Evolutionary conservation across 345 rosid species (phyloP), one percentile per base, ranked within the genome.

Genomic region (Abelmoschus esculentus): DNA sequence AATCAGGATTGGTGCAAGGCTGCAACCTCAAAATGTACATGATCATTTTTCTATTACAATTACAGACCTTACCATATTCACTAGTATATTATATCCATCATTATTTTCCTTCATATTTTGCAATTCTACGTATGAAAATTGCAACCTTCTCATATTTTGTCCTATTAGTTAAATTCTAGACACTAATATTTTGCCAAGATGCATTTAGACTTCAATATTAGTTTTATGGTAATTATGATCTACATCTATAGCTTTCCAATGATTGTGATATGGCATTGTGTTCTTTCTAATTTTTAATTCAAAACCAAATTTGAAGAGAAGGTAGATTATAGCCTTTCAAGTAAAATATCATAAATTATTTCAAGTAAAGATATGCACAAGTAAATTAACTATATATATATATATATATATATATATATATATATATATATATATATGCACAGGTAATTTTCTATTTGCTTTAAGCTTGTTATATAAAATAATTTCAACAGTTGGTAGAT

Each of bases 1-100:
- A 93, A 68, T 93, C 98, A 57, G 95, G 93, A 84, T 89, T 93
- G 86, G 71, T 86, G 84, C 98, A 93, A 71, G 91, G 85, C 97
- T 93, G 85, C 69, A 67, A 28, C 61, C 61, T 38, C 54, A 44
- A 42, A 70, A 80, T 76, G 34, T 72, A 52, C 55, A 40, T 36
- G 6, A 46, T 18, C 53, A 36, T 19, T 9, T 55, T 55, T 55
- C 31, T 22, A 55, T 55, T 55, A 55, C 31, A 55, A 55, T 55
- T 19, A 55, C 13, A 55, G 10, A 9, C 55, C 9, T 4, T 55
- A 3, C 22, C 59, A 22, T 11, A 9, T 19, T 22, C 22, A 8
- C 31, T 9, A 15, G 9, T 52, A n/a, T 50, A 52, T 52, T 52
- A 6, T 52, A 7, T 0, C 26, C 56, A n/a, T 52, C 26, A 52